Base-by-base conservation (phyloP, 2,329 filamentous ascomycete genomes). In the Ophiocordyceps camponoti-saundersi region DNA sequence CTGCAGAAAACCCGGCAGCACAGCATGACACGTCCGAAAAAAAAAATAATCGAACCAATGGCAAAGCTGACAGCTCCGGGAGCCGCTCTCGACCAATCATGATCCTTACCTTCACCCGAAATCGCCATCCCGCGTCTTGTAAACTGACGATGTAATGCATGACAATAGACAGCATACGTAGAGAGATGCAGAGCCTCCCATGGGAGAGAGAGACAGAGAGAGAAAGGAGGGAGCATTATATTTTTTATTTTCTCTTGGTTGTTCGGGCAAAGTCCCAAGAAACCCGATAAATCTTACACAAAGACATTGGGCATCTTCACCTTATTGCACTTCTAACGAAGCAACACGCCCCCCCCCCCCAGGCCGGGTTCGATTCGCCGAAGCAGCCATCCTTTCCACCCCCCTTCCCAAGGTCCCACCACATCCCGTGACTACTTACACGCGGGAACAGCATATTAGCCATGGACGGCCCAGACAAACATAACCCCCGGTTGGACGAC, bases 291-390 rank as follows among this genome's bases (percentile, higher is more conserved):
- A 59, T 63, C 60, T 63, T 61, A 59, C 59, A 64, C 61, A 61
- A 61, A 59, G 54, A 60, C 55, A 60, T 64, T 64, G 59, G 61
- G 61, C 58, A 61, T 62, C 59, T 63, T 62, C 58, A 61, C 52
- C 57, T 62, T 61, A 57, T 63, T 62, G 59, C 56, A 59, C 57
- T 59, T 59, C 62, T 57, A 58, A 40, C 18, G 49, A 58, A 56
- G 57, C 59, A 56, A 58, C 56, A 12, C 16, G 10, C 22, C 15
- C 21, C 20, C 42, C 20, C 42, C 42, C 22, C 10, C 6, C 22
- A n/a, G 22, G 36, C 22, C 20, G 54, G 59, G 53, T 59, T 59
- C 60, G 59, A 58, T 62, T 62, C 59, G 60, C 56, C 60, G 56
- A 54, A 49, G 52, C 53, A 57, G 53, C 53, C 23, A 26, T 26